phyloP scores from a whole-genome alignment of 2,329 filamentous ascomycete species.

The Paraphoma chrysanthemicola region DNA sequence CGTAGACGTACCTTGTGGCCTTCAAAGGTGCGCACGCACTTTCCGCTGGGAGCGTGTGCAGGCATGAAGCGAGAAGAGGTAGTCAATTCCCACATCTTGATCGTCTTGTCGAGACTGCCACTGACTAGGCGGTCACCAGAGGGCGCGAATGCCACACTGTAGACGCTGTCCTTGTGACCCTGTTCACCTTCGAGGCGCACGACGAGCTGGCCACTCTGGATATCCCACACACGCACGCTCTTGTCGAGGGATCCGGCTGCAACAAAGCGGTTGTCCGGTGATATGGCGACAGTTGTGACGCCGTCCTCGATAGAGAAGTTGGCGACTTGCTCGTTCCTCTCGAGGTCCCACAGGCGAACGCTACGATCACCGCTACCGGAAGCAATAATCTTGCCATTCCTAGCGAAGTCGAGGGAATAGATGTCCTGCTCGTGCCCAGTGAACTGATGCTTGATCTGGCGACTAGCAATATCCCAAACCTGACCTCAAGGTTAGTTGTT shows the following conservation, averaged over 20 bases:
- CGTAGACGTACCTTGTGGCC: conserved; percentile 79
- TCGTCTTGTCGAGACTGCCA: conserved; percentile 95
- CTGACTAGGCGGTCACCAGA: conserved; percentile 92
- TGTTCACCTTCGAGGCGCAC: conserved; percentile 92
- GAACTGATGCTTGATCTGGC: conserved; percentile 90
- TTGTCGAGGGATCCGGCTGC: conserved; percentile 96
- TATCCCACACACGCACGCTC: conserved; percentile 97
- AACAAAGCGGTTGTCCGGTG: conserved; percentile 90
- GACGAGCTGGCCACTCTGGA: conserved; percentile 81
- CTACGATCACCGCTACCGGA: conserved; percentile 95
- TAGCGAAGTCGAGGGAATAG: conserved; percentile 93
- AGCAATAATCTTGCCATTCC: conserved; percentile 91
- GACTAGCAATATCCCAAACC: conserved; percentile 92
- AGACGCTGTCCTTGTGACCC: conserved; percentile 96
- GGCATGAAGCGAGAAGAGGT: conserved; percentile 72
- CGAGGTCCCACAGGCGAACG: conserved; percentile 95
- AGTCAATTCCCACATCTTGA: conserved; percentile 98
- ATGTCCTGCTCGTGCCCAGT: conserved; percentile 98
- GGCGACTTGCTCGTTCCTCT: conserved; percentile 79
- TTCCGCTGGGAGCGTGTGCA: conserved; percentile 79
- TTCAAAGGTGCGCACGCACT: conserved; percentile 96
- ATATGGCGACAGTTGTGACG: conserved; percentile 96
- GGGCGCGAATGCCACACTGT: conserved; percentile 94
- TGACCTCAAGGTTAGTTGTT: too few species aligned
- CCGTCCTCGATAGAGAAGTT: conserved; percentile 94